Evolutionary conservation across 352 stramenopile genomes (phyloP).

Genomic region (Globisporangium parvum): DNA sequence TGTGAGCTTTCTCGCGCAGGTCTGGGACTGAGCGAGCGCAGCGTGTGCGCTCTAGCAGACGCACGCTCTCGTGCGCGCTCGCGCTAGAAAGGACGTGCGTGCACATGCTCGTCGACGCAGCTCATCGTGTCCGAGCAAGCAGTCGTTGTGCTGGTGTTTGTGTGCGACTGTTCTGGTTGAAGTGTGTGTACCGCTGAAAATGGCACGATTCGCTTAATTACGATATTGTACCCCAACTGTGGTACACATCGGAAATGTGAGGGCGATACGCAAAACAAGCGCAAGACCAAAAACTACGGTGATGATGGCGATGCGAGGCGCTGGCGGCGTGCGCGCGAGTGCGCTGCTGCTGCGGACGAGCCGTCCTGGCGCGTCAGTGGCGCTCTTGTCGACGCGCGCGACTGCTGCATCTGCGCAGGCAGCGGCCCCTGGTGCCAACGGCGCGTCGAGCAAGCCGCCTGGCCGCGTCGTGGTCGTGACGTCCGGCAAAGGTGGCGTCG

Average conservation of each 20-base stretch:
- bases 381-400: constrained; percentile 7
- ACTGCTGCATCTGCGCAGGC: background rate
- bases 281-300: background rate
- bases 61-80: background rate
- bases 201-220: no score
- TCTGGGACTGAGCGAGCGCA: background rate
- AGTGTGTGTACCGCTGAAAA: no score
- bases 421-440: background rate
- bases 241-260: no score
- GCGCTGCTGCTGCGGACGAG: background rate
- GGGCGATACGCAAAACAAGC: background rate
- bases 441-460: background rate
- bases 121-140: no score
- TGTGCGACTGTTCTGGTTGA: no score
- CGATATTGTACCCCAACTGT: no score
- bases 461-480: constrained; percentile 88
- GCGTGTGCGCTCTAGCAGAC: constrained; percentile 1
- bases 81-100: background rate
- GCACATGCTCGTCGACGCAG: no score
- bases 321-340: background rate
- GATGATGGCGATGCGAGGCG: constrained; percentile 8
- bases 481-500: constrained; percentile 90
- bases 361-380: background rate
- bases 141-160: no score
- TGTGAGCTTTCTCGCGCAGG: no score